phyloP scores from a whole-genome alignment of 2,329 filamentous ascomycete species.

The Bipolaris zeicola region DNA sequence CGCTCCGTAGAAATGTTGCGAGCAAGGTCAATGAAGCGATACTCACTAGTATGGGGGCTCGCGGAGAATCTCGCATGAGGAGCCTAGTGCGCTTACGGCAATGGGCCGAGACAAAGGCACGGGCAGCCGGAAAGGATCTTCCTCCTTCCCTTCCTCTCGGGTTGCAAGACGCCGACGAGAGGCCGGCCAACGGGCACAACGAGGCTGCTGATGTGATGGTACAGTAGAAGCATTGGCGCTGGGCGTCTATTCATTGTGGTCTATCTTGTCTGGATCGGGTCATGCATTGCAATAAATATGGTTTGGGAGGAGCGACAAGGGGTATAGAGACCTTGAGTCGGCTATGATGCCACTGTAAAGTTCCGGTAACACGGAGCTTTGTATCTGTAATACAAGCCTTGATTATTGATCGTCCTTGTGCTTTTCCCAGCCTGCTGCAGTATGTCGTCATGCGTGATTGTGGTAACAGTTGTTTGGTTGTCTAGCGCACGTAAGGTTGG shows the following conservation, averaged over 20 bases:
- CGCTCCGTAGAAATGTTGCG: constrained; percentile 81
- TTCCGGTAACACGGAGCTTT: background rate
- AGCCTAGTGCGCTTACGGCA: constrained; percentile 79
- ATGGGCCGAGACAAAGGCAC: constrained; percentile 77
- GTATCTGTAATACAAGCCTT: background rate
- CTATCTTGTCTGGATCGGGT: background rate
- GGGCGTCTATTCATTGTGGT: background rate
- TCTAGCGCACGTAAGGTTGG: background rate
- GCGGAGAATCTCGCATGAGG: constrained; percentile 80
- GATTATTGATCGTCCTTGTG: background rate
- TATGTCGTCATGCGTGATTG: background rate
- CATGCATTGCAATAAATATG: background rate
- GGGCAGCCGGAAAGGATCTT: constrained; percentile 50
- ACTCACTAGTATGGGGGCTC: constrained; percentile 71
- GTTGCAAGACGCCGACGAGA: constrained; percentile 45
- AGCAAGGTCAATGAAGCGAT: constrained; percentile 89
- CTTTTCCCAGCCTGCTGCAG: background rate
- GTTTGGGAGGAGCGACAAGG: background rate
- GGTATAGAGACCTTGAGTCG: background rate
- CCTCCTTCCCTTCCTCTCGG: constrained; percentile 51
- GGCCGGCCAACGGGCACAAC: constrained; percentile 32
- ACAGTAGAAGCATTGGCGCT: constrained; percentile 17
- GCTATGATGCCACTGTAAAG: background rate
- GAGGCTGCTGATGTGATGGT: constrained; percentile 47
- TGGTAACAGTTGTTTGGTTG: background rate